Base-by-base conservation (phyloP, 495 filamentous ascomycete species). In the Hypoxylon intermedium region DNA sequence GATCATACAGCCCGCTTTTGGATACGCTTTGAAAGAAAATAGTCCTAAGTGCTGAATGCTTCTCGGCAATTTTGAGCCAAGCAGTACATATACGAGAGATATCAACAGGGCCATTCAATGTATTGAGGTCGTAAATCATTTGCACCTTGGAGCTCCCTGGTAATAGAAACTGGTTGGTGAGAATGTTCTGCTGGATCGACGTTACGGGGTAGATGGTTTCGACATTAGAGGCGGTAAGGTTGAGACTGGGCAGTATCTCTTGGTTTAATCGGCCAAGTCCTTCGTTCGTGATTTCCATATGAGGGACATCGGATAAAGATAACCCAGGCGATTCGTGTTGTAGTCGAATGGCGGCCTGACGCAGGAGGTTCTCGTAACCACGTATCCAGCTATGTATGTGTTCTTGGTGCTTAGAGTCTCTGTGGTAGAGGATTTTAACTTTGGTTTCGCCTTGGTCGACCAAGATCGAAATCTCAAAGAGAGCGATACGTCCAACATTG, bases 351-450 rank as follows among this genome's bases (percentile, higher is more conserved):
- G 83, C 78, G 2, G 83, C 75, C 16, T 76, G 75, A 9, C 74
- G 68, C 0, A 91, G 74, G 12, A 82, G 73, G 31, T 82, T 66
- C 43, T 84, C 77, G 60, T 85, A 90, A 54, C 77, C 75, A 5
- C 78, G 72, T 9, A 89, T 77, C 88, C 88, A 90, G 15, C 62
- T 58, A 20, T 71, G 70, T 33, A 91, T 86, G 12, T 75, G 74
- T 3, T 78, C 65, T 41, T 84, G 84, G 52, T 87, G 82, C 40
- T 78, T 77, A 69, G 85, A 87, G 56, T 78, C 75, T 30, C 77
- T 77, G 68, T 83, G 87, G 71, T 84, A 89, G 0, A 83, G 74
- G 67, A 91, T 87, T 13, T 82, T 83, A 58, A 89, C 75, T n/a
- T 82, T 82, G 7, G 87, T 78, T 50, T 75, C 77, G 19, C 85